phyloP scores from a whole-genome alignment of 768 basidiomycete genomes.

The Lanmaoa pseudosensibilis region DNA sequence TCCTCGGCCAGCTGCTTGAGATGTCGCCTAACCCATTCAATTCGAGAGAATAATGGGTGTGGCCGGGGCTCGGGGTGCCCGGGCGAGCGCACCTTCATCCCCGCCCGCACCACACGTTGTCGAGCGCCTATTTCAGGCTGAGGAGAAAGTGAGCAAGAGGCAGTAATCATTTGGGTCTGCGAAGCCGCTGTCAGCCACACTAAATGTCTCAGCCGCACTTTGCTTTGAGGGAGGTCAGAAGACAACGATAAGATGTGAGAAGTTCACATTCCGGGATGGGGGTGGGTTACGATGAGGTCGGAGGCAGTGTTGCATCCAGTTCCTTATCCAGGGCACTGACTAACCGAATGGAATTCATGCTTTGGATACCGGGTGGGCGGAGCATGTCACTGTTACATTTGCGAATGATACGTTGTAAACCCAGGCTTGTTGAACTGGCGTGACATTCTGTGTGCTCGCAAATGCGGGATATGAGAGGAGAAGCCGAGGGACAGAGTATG shows the following conservation, averaged over 20 bases:
- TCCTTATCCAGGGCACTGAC: conserved; percentile 28
- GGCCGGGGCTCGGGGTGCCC: too few species aligned
- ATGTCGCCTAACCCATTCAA: too few species aligned
- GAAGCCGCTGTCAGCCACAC: conserved; percentile 11
- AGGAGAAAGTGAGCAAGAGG: neutral
- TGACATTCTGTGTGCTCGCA: conserved; percentile 4
- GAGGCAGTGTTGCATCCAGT: too few species aligned
- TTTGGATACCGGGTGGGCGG: conserved; percentile 6
- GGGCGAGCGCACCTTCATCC: too few species aligned
- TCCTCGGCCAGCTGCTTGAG: too few species aligned
- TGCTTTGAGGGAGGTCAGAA: conserved; percentile 52
- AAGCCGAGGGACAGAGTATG: conserved; percentile 18
- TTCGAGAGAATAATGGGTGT: too few species aligned
- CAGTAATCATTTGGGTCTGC: neutral
- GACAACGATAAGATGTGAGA: conserved; percentile 58
- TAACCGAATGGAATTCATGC: conserved; percentile 31
- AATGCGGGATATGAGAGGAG: conserved; percentile 21
- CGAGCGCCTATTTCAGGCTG: conserved; percentile 17
- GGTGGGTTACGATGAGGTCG: conserved; percentile 47
- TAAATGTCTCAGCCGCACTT: conserved; percentile 19
- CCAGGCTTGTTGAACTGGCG: neutral
- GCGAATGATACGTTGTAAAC: conserved; percentile 12
- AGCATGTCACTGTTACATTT: conserved; percentile 19
- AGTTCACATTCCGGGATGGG: conserved; percentile 56
- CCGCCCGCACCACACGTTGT: conserved; percentile 5